A percentile compares a stretch with the other conserved stretches of the same genome.
Conservation (phyloP, 2,329 filamentous ascomycete species). For the Aureobasidium sp. region DNA sequence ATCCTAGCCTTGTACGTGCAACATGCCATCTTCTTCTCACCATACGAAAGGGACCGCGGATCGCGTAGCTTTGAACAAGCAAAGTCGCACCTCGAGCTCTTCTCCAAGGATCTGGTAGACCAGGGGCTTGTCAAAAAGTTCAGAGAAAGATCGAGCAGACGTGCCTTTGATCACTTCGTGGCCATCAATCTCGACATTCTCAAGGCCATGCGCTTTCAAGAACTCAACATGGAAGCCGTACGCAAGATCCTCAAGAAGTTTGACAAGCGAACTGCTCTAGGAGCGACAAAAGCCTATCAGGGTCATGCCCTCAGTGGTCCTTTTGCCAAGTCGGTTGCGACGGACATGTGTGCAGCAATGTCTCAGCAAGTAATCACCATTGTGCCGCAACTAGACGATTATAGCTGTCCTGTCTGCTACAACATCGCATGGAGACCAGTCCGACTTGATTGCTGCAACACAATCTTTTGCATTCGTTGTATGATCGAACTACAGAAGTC, state of each 20-base stretch:
- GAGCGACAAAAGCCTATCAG: slow-evolving; percentile 50
- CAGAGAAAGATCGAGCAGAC: slow-evolving; percentile 56
- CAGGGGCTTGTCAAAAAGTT: slow-evolving; percentile 53
- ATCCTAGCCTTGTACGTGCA: slow-evolving; percentile 78
- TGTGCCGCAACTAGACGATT: slow-evolving; percentile 78
- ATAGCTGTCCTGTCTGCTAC: slow-evolving; percentile 72
- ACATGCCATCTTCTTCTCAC: slow-evolving; percentile 74
- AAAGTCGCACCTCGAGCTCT: slow-evolving; percentile 59
- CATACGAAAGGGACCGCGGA: slow-evolving; percentile 62
- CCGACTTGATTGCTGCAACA: slow-evolving; percentile 59
- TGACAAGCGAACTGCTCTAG: slow-evolving; percentile 72
- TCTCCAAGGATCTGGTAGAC: slow-evolving; percentile 58
- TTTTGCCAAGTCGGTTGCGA: slow-evolving; percentile 60
- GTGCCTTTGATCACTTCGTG: slow-evolving; percentile 61
- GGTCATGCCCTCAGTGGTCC: slow-evolving; percentile 45
- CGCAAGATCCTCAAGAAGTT: slow-evolving; percentile 88
- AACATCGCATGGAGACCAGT: slow-evolving; percentile 74
- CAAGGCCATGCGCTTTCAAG: slow-evolving; percentile 74
- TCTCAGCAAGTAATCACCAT: slow-evolving; percentile 62
- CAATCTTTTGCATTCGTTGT: slow-evolving; percentile 78
- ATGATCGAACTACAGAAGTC: slow-evolving; percentile 69
- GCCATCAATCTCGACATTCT: slow-evolving; percentile 66
- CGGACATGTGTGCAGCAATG: slow-evolving; percentile 66
- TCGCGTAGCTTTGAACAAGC: slow-evolving; percentile 58
- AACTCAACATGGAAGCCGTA: slow-evolving; percentile 71